Evolutionary conservation across 192 early-diverging fungal genomes (phyloP), one percentile per base, ranked within the genome.

Genomic region (Backusella westeae): DNA sequence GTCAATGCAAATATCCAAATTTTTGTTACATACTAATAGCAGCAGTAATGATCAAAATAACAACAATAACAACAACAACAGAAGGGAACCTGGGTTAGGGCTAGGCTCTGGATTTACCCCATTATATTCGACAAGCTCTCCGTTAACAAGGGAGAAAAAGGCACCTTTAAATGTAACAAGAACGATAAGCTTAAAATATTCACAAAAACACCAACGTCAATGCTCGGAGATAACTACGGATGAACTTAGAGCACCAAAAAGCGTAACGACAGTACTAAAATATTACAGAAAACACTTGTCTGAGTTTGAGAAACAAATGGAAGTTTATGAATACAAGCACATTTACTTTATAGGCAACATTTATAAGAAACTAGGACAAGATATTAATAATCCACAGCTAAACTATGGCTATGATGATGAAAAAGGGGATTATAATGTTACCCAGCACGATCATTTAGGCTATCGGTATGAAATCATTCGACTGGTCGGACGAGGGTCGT

Each of bases 381-480:
- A 89, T 46, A 77, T 90, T 66, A 89, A 94, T 65, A 69, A 87
- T 77, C 73, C 81, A 15, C 78, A 88, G 23, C 78, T 78, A 67
- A 87, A 89, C 78, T 91, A 89, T 83, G 89, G 90, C 0, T 89
- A 73, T 71, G 97, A 98, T 85, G 97, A 99, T 85, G 92, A 96
- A 68, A 89, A 95, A 1, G 97, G 97, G 26, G 97, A 99, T 76
- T 97, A 97, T 63, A 89, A 94, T 41, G 88, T 99, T 35, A 89
- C 93, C 53, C 85, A 87, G 71, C 91, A 95, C 73, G 97, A 99
- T 86, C 97, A 99, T 82, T 83, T 78, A n/a, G 89, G 82, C 74
- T 99, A 95, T 83, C 90, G 97, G 8, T 99, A 98, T 82, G 97
- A 99, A 83, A 87, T 99, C 39, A 67, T 96, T 49, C 93, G 93